Conservation (phyloP, 805 yeast genomes). For the Lipomyces yamadae region DNA sequence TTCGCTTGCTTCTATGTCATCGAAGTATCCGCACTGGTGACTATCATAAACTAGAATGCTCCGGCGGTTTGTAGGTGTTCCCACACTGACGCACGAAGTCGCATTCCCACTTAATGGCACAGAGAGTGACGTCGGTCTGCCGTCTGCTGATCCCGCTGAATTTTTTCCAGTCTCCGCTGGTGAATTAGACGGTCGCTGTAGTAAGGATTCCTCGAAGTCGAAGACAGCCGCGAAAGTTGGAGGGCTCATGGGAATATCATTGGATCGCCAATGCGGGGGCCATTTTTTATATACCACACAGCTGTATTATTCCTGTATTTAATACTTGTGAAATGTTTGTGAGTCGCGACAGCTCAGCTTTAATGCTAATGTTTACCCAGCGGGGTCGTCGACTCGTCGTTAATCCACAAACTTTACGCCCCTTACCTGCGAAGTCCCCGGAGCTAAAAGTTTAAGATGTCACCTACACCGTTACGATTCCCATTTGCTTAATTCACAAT, state of each 20-base stretch:
- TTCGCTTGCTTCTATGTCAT: slow-evolving; percentile 22
- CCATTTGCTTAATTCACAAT: too few species aligned
- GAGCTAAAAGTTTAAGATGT: too few species aligned
- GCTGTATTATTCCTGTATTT: background rate
- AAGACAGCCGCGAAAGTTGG: background rate
- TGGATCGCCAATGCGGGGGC: background rate
- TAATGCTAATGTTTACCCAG: background rate
- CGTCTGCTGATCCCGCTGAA: background rate
- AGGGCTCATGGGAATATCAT: background rate
- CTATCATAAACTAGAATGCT: slow-evolving; percentile 12
- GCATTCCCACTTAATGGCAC: background rate
- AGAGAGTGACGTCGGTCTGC: background rate
- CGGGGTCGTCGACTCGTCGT: too few species aligned
- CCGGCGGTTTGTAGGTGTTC: background rate
- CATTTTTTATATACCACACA: background rate
- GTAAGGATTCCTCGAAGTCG: background rate
- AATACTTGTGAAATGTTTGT: background rate
- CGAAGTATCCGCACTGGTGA: slow-evolving; percentile 27
- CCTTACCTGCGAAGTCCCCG: too few species aligned
- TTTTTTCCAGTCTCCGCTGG: background rate
- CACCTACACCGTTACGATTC: too few species aligned
- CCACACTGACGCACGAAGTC: background rate
- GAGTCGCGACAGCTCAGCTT: background rate
- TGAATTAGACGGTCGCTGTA: background rate
- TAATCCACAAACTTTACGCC: too few species aligned